These are phyloP conservation scores for Nemania abortiva DNA, from an alignment of 2,329 filamentous ascomycete species.

Conservation along the genomic window DNA sequence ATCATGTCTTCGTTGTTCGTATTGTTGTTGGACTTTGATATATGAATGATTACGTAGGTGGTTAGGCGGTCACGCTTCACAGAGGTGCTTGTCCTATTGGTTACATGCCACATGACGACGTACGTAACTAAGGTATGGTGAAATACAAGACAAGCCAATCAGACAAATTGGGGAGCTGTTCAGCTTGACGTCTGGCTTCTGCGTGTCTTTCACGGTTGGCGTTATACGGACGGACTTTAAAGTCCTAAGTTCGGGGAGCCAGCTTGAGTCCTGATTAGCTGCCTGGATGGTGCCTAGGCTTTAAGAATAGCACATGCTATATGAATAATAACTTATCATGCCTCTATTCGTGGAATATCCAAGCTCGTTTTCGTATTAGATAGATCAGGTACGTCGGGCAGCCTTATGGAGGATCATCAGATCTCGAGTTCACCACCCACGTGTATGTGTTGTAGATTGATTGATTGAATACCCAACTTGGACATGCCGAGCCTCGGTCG, in stretches of 20 bases:
- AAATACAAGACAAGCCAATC: background rate
- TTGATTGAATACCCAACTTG: background rate
- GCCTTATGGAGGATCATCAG: too few relatives aligned
- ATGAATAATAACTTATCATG: background rate
- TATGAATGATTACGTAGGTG: background rate
- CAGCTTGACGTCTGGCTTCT: background rate
- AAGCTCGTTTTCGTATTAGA: background rate
- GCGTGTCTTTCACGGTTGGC: background rate
- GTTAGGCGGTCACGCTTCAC: background rate
- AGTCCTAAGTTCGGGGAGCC: background rate
- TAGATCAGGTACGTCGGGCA: background rate
- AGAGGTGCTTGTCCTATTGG: background rate
- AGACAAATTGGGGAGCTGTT: background rate
- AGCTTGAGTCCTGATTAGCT: background rate
- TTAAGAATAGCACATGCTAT: background rate
- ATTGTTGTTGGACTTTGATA: too few relatives aligned
- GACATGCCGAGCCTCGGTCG: constrained; percentile 15
- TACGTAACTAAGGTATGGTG: background rate
- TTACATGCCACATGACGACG: background rate
- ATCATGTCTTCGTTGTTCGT: too few relatives aligned
- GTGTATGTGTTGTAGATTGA: background rate
- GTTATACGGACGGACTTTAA: background rate
- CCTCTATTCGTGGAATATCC: background rate
- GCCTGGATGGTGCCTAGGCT: background rate
- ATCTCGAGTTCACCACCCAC: background rate